A percentile compares a stretch with the other conserved stretches of the same genome.
These are phyloP conservation scores for Castanea crenata DNA, from an alignment of 306 rosid species.

Conservation along the genomic window DNA sequence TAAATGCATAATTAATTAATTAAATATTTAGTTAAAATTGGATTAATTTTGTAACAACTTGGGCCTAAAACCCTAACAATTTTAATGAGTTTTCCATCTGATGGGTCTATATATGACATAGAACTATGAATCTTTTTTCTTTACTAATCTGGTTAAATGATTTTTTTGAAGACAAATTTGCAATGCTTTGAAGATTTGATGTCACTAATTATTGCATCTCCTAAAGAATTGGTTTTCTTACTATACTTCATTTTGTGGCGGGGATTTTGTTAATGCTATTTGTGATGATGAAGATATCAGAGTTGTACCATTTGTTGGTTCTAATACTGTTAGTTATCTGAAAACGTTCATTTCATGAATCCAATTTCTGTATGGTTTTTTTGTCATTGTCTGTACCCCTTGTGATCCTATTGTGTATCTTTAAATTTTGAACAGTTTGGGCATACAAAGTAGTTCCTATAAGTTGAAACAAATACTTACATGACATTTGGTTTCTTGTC, in stretches of 20 bases:
- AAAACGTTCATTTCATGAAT: background rate
- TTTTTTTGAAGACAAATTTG: background rate
- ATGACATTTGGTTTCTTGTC: background rate
- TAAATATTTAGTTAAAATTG: too few species aligned
- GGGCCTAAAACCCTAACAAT: background rate
- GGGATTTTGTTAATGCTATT: slow-evolving; percentile 85
- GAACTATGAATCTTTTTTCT: background rate
- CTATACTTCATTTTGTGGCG: slow-evolving; percentile 32
- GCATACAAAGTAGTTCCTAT: background rate
- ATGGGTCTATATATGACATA: background rate
- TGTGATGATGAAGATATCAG: slow-evolving; percentile 88
- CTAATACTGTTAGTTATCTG: slow-evolving; percentile 67
- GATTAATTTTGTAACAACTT: too few species aligned
- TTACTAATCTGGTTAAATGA: background rate
- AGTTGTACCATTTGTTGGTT: slow-evolving; percentile 93
- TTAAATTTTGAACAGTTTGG: background rate
- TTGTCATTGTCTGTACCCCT: background rate
- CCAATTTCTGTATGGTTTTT: background rate
- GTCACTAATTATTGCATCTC: slow-evolving; percentile 7
- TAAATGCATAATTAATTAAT: too few species aligned
- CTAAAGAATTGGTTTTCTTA: slow-evolving; percentile 18
- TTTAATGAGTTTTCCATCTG: background rate
- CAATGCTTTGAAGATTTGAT: slow-evolving; percentile 8
- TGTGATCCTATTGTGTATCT: background rate
- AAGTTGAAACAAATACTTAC: background rate